These are phyloP conservation scores for Bruguiera hainesii DNA, from an alignment of 441 rosid species.

Conservation along the genomic window DNA sequence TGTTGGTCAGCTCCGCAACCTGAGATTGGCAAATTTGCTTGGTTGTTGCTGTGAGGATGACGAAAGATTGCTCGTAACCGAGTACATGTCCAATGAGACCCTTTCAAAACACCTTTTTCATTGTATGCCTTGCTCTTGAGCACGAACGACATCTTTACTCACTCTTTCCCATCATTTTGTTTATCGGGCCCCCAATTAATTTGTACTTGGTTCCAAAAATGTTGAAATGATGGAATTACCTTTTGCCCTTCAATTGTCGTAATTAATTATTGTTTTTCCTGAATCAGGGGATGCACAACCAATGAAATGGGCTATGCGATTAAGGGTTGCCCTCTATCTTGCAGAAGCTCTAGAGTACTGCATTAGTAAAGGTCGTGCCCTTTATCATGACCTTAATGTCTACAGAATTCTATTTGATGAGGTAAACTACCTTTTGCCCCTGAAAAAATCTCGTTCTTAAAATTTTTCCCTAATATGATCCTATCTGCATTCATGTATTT, in stretches of 20 bases:
- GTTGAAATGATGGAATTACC: no score
- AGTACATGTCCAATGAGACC: constrained; percentile 51
- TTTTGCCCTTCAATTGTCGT: no score
- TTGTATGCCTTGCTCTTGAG: constrained; percentile 33
- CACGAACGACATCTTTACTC: neutral
- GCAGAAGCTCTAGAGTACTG: constrained; percentile 92
- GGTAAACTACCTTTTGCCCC: constrained; percentile 38
- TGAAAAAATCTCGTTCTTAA: neutral
- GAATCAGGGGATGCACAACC: constrained; percentile 87
- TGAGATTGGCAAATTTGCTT: constrained; percentile 44
- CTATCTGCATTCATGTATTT: constrained; percentile 15
- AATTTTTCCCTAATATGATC: constrained; percentile 9
- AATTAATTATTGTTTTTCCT: constrained; percentile 9
- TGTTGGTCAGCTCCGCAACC: constrained; percentile 43
- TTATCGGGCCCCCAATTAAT: neutral
- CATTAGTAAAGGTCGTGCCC: constrained; percentile 74
- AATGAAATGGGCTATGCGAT: constrained; percentile 93
- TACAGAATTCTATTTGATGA: constrained; percentile 87
- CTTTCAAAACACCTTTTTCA: constrained; percentile 56
- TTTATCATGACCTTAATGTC: constrained; percentile 91
- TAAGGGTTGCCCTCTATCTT: constrained; percentile 84
- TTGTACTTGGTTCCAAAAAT: no score
- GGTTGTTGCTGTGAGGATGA: constrained; percentile 53
- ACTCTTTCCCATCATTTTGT: neutral
- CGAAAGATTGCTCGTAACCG: constrained; percentile 53